phyloP scores from a whole-genome alignment of 1,139 yeast genomes.

The Eremothecium sinecaudum region DNA sequence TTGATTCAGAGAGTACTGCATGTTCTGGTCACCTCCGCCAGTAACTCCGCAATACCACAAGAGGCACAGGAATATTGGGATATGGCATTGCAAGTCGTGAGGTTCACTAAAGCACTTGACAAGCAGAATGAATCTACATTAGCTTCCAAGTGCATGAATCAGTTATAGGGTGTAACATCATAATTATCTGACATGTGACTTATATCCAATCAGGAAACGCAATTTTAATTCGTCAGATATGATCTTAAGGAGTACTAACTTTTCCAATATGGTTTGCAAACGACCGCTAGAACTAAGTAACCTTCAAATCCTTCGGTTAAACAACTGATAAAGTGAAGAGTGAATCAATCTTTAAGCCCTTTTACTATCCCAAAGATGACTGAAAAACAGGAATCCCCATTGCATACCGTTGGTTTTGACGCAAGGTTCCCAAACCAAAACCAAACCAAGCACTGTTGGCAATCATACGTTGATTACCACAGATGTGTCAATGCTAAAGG shows the following conservation, averaged over 20 bases:
- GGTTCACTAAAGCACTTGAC: slow-evolving; percentile 41
- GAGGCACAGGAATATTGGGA: slow-evolving; percentile 40
- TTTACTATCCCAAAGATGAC: slow-evolving; percentile 7
- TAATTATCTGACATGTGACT: slow-evolving; percentile 9
- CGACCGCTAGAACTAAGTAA: no score
- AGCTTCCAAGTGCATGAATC: slow-evolving; percentile 20
- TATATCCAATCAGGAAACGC: slow-evolving; percentile 8
- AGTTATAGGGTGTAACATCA: slow-evolving; percentile 1
- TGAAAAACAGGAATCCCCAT: slow-evolving; percentile 21
- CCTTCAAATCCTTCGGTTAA: no score
- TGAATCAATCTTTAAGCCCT: no score
- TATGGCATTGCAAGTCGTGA: slow-evolving; percentile 39
- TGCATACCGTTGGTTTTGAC: slow-evolving; percentile 81
- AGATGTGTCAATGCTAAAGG: slow-evolving; percentile 95
- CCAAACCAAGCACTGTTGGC: slow-evolving; percentile 98
- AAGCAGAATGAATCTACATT: slow-evolving; percentile 22
- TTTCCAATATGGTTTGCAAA: no score
- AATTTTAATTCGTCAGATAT: no score
- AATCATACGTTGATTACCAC: slow-evolving; percentile 94
- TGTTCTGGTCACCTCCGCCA: slow-evolving; percentile 32
- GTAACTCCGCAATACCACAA: slow-evolving; percentile 24
- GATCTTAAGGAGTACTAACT: no score
- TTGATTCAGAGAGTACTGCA: slow-evolving; percentile 35
- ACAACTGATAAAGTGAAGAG: no score
- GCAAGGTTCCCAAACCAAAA: slow-evolving; percentile 94